Base-by-base conservation (phyloP, 495 filamentous ascomycete species). In the Penicillium longicatenatum region DNA sequence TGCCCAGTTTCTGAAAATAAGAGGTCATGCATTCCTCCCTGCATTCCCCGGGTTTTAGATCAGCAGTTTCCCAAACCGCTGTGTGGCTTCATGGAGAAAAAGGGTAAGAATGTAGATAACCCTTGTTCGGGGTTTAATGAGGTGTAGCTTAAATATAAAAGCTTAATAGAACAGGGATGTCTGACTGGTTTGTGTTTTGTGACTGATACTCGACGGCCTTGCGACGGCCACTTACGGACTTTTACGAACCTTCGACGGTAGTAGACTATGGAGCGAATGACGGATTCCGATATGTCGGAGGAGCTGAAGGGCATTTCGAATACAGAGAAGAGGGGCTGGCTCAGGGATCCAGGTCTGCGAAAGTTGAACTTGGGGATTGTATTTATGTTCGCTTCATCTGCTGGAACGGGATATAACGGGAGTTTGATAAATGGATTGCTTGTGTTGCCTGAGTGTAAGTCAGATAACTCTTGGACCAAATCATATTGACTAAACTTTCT, bases 401-500 rank as follows among this genome's bases (percentile, higher is more conserved):
- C 67, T 30, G 60, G 56, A n/a, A 59, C 63, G 24, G 67, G 67
- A 9, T 69, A 67, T 59, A 69, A 62, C 29, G 64, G 58, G 30
- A 69, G 56, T 54, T 56, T 69, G 44, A 61, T 69, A 8, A 69
- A 69, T 50, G 65, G 66, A 5, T 52, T 69, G 39, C 56, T 64
- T 9, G 64, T 69, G 6, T 31, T 69, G 19, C 66, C 66, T 22
- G 56, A 67, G 44, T 69, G 66, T 69, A 57, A 19, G 48, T 26
- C 26, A 4, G 26, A 26, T 26, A 26, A 26, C 26, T 2, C 26
- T 4, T 26, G 26, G 7, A 26, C 7, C 7, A 5, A 26, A 6
- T 0, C 4, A 4, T 26, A 26, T 26, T 4, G 26, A 26, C 26
- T 26, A 26, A 26, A 26, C 26, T 69, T 52, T 19, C 12, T 8